Evolutionary conservation across 192 early-diverging fungal genomes (phyloP), one percentile per base, ranked within the genome.

Genomic region (Backusella tarrabulga): DNA sequence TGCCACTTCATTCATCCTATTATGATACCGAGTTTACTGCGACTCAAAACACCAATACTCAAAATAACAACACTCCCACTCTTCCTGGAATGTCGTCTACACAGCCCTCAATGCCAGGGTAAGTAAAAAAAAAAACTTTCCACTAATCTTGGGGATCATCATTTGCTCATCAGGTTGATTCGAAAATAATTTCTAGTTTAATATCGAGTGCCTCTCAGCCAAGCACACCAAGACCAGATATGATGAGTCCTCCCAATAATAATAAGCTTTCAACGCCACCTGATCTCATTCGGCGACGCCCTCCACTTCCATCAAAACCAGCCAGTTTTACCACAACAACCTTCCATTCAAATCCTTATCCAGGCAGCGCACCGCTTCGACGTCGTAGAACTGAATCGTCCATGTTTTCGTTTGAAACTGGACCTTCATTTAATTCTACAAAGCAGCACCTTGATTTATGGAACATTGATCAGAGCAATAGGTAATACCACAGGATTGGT

Each of bases 381-480:
- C 77, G 80, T n/a, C 83, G 87, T 4, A 70, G 87, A 80, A 70
- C 83, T 23, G 84, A 85, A 29, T 71, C 86, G 15, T 76, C 83
- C 36, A 80, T 87, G 69, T 79, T 79, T 63, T 41, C 85, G 0
- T 81, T 86, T 32, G 85, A 89, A 68, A 84, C 89, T 8, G 88
- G 88, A 19, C 92, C 92, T 6, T 92, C 91, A 70, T 96, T 96
- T 73, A 88, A 84, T 42, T 78, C 85, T 1, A 92, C 91, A 9
- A 85, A 87, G 56, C 94, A 95, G 54, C 68, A 86, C n/a, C 81
- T 86, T 67, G 88, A 88, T n/a, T 71, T 96, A 1, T 86, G 81
- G 80, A 91, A 86, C 72, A 87, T 90, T 75, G 92, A 94, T 72
- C 83, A 84, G 71, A 76, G 87, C 7, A 83, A 77, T 72, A 80